Evolutionary conservation across 371 early-diverging fungal species (phyloP), one percentile per base, ranked within the genome.

Genomic region (Actinomucor elegans): DNA sequence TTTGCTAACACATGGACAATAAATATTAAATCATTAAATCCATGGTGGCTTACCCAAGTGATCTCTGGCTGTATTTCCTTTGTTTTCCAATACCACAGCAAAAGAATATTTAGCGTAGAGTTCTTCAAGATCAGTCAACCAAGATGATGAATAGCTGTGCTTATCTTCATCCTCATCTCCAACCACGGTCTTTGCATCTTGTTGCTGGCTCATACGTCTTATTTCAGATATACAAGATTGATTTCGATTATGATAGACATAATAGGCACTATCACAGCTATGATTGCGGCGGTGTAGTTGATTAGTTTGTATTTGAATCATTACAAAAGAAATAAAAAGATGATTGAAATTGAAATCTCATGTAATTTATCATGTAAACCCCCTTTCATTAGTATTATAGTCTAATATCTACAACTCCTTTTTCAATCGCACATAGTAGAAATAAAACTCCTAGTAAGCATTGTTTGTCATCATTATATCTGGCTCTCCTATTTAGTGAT

Each of bases 41-140:
- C n/a, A n/a, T 21, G 35, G 27, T 24, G 12, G 7, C n/a, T 21
- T 62, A 77, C 77, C 81, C 37, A 84, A 66, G 57, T 83, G 85
- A 60, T 89, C 89, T 60, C 89, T 74, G 33, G 89, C 88, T 27
- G 81, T 81, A 40, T 83, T 85, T 47, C 85, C 85, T 62, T 81
- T 87, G 66, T 88, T 88, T 32, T 88, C 83, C 5, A 88, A 70
- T 4, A 58, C 66, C 18, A 61, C 40, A 12, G 66, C 61, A 9
- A 35, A 32, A n/a, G 66, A 66, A 18, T 61, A 44, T 31, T 32
- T 52, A 4, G 43, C 21, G 24, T 57, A 56, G 2, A 62, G 10
- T 14, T 35, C 23, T 10, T 53, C 38, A 10, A 64, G 17, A n/a
- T 27, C 18, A 9, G 29, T 18, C 27, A 59, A 55, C 4, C 38